phyloP scores from a whole-genome alignment of 345 rosid genomes.

The Arabidopsis arenosa region DNA sequence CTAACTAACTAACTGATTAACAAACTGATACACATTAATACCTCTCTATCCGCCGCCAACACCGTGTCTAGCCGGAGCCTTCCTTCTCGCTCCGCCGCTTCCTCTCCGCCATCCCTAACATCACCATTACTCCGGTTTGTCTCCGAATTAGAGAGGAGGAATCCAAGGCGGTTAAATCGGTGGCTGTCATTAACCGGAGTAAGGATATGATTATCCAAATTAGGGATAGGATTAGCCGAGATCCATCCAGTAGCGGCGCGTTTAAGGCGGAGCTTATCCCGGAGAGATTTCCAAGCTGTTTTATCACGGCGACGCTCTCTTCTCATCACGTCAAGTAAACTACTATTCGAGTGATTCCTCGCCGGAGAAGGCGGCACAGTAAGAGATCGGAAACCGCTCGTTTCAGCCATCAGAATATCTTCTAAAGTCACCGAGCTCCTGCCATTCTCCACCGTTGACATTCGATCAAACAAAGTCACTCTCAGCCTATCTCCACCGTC shows the following conservation, averaged over 20 bases:
- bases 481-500: conserved; percentile 36
- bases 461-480: conserved; percentile 32
- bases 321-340: conserved; percentile 66
- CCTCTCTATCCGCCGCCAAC: conserved; percentile 58
- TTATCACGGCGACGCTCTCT: conserved; percentile 49
- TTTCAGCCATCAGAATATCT: conserved; percentile 28
- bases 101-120: conserved; percentile 25
- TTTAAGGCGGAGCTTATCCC: conserved; percentile 66
- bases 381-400: background rate
- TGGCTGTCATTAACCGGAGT: background rate
- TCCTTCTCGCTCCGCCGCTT: conserved; percentile 53
- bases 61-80: conserved; percentile 42
- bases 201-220: conserved; percentile 49
- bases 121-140: conserved; percentile 20
- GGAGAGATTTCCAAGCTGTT: conserved; percentile 69
- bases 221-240: conserved; percentile 51
- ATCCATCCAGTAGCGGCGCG: conserved; percentile 72
- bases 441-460: conserved; percentile 34
- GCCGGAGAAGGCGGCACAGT: background rate
- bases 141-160: conserved; percentile 47
- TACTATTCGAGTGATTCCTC: conserved; percentile 30
- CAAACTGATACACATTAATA: conserved; percentile 50
- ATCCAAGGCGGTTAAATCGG: conserved; percentile 31
- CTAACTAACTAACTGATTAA: no score
- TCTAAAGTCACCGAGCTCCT: conserved; percentile 27